Evolutionary conservation across 805 yeast species (phyloP).

Genomic region (Yarrowia divulgata): DNA sequence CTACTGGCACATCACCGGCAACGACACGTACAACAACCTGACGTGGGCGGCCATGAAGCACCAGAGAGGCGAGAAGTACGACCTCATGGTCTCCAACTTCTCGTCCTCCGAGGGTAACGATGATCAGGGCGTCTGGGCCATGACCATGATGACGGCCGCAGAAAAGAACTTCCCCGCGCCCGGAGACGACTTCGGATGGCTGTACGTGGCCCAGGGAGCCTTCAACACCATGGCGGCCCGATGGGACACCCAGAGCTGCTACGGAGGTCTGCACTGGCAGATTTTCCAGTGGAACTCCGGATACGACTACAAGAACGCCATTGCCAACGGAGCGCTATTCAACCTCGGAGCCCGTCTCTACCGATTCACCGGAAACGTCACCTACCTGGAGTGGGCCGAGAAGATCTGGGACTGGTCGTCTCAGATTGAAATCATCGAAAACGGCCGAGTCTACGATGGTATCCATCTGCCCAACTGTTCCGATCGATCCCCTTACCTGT

Average conservation of each 20-base stretch:
- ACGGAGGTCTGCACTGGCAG: conserved; percentile 92
- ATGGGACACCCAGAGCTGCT: conserved; percentile 72
- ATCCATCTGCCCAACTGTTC: conserved; percentile 62
- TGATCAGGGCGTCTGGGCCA: conserved; percentile 94
- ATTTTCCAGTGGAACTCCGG: conserved; percentile 89
- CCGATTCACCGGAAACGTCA: conserved; percentile 72
- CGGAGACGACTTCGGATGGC: conserved; percentile 65
- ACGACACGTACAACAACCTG: conserved; percentile 64
- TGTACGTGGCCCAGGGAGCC: conserved; percentile 80
- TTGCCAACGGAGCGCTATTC: conserved; percentile 84
- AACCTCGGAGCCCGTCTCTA: conserved; percentile 83
- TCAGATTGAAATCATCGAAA: conserved; percentile 53
- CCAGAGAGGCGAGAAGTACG: conserved; percentile 69
- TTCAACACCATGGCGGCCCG: conserved; percentile 82
- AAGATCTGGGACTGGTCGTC: conserved; percentile 77
- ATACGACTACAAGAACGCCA: conserved; percentile 84
- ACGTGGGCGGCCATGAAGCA: conserved; percentile 67
- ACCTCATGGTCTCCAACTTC: conserved; percentile 83
- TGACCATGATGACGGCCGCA: conserved; percentile 83
- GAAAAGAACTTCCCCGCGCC: conserved; percentile 85
- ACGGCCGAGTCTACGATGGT: conserved; percentile 71
- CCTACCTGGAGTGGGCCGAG: conserved; percentile 77
- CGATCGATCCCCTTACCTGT: conserved; percentile 60
- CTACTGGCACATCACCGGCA: conserved; percentile 72
- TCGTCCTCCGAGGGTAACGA: conserved; percentile 88